Percentiles rank a stretch among this genome's conserved stretches.
These are phyloP conservation scores for Albizia julibrissin DNA, from an alignment of 306 rosid genomes.

Conservation along the genomic window DNA sequence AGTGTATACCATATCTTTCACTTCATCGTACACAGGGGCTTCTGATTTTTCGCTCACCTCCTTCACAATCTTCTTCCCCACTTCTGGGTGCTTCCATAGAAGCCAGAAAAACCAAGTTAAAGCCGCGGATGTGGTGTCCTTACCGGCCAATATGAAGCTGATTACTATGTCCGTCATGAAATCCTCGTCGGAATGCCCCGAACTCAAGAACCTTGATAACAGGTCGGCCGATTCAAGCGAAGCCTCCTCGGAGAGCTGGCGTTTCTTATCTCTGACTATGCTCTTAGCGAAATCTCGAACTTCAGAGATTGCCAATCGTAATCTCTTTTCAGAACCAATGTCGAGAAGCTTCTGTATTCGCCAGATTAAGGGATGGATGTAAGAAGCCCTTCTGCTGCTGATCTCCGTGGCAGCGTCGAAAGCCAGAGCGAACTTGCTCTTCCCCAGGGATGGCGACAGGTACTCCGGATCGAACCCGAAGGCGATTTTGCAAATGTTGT, in stretches of 20 bases:
- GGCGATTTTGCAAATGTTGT: not conserved
- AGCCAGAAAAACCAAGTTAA: not conserved
- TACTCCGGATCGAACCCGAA: not conserved
- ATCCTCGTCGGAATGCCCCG: not conserved
- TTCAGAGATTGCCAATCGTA: constrained; percentile 29
- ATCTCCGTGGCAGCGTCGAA: constrained; percentile 19
- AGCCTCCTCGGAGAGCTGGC: not conserved
- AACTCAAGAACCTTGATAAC: not conserved
- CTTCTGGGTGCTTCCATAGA: not conserved
- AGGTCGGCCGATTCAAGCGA: not conserved
- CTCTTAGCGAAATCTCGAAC: constrained; percentile 49
- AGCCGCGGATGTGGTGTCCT: not conserved
- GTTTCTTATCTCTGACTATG: not conserved
- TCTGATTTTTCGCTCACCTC: not conserved
- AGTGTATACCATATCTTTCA: not conserved
- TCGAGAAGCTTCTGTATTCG: constrained; percentile 36
- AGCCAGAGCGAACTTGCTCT: not conserved
- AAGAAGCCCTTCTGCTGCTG: constrained; percentile 38
- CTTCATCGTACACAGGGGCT: not conserved
- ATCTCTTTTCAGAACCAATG: constrained; percentile 50
- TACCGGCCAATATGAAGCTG: not conserved
- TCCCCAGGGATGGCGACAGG: not conserved
- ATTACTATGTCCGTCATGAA: not conserved
- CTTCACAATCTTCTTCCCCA: not conserved
- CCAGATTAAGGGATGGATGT: constrained; percentile 41